phyloP scores from a whole-genome alignment of 2,329 filamentous ascomycete species.

The Fonsecaea multimorphosa region DNA sequence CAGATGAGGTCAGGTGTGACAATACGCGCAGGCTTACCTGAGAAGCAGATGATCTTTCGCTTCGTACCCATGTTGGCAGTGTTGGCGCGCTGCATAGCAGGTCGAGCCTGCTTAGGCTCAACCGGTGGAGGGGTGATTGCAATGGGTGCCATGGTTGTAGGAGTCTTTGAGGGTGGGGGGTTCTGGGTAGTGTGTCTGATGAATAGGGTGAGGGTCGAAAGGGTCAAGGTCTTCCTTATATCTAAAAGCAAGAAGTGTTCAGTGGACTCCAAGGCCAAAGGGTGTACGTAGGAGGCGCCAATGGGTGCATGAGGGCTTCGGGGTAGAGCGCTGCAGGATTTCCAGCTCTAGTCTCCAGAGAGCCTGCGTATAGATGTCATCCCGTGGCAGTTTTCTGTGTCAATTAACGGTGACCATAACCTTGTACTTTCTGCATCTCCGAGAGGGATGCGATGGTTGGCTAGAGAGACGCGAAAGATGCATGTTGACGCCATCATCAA shows the following conservation, averaged over 20 bases:
- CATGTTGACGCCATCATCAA: slow-evolving; percentile 27
- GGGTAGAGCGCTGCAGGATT: background rate
- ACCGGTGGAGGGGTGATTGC: slow-evolving; percentile 37
- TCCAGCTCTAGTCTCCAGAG: background rate
- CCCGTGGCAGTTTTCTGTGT: slow-evolving; percentile 3
- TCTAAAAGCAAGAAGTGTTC: background rate
- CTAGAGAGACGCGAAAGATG: slow-evolving; percentile 15
- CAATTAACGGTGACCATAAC: slow-evolving; percentile 18
- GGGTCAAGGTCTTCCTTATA: slow-evolving; percentile 8
- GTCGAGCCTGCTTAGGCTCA: slow-evolving; percentile 35
- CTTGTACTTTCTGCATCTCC: slow-evolving; percentile 23
- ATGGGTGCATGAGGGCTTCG: slow-evolving; percentile 21
- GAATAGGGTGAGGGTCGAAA: background rate
- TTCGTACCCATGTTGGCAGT: slow-evolving; percentile 43
- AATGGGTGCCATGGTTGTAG: slow-evolving; percentile 36
- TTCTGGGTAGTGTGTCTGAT: background rate
- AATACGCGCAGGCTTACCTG: slow-evolving; percentile 44
- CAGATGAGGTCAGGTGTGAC: slow-evolving; percentile 18
- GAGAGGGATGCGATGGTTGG: slow-evolving; percentile 18
- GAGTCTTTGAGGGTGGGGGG: background rate
- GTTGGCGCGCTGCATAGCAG: slow-evolving; percentile 31
- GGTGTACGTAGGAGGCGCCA: slow-evolving; percentile 32
- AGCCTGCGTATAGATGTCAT: slow-evolving; percentile 10
- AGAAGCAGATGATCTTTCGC: slow-evolving; percentile 55
- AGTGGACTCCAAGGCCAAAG: slow-evolving; percentile 1